These are phyloP conservation scores for Phlegmacium glaucopus DNA, from an alignment of 768 basidiomycete species.

Conservation along the genomic window DNA sequence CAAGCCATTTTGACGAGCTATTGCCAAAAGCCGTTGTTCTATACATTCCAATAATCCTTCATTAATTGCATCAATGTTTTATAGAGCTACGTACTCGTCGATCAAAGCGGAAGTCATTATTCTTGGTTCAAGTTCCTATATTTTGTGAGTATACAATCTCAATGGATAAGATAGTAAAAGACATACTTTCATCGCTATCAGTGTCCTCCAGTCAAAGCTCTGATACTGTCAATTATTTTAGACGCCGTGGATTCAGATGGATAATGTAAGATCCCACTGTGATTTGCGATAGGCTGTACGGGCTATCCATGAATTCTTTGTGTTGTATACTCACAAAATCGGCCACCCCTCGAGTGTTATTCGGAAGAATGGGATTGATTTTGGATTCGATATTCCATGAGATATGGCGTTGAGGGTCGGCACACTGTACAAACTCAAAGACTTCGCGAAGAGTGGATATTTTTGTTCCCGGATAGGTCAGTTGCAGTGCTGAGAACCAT, in stretches of 20 bases:
- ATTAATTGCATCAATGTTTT: not conserved
- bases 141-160: not conserved
- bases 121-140: slow-evolving; percentile 49
- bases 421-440: slow-evolving; percentile 74
- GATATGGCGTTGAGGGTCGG: slow-evolving; percentile 58
- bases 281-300: slow-evolving; percentile 56
- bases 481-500: slow-evolving; percentile 49
- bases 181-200: slow-evolving; percentile 67
- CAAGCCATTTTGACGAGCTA: slow-evolving; percentile 61
- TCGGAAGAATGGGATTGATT: slow-evolving; percentile 52
- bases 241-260: not conserved
- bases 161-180: not conserved
- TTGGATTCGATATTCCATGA: slow-evolving; percentile 82
- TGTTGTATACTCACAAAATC: slow-evolving; percentile 65
- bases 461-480: slow-evolving; percentile 62
- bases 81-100: slow-evolving; percentile 45
- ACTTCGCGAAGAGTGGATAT: slow-evolving; percentile 73
- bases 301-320: slow-evolving; percentile 51
- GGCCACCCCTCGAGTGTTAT: slow-evolving; percentile 48
- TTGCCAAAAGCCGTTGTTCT: slow-evolving; percentile 41
- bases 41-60: not conserved
- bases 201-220: slow-evolving; percentile 80
- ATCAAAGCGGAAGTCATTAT: slow-evolving; percentile 64
- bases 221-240: slow-evolving; percentile 49
- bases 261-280: slow-evolving; percentile 42